Base-by-base conservation (phyloP, 2,329 filamentous ascomycete genomes). In the Colletotrichum lini region DNA sequence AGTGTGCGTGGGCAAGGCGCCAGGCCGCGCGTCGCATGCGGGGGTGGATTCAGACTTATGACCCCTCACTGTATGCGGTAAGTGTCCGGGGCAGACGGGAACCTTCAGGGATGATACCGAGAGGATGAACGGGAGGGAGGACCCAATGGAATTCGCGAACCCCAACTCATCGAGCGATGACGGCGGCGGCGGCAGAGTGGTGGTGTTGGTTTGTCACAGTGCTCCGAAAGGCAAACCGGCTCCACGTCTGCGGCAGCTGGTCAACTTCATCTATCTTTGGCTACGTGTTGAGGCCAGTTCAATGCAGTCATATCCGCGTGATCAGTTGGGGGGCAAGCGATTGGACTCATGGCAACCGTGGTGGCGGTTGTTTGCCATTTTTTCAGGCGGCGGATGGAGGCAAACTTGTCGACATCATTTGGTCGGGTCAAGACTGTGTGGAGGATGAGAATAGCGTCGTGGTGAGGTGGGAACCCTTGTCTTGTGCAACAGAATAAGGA, bases 91-190 rank as follows among this genome's bases (percentile, higher is more conserved):
- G 45, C 49, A 21, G 62, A 45, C 45, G 47, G 53, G 21, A 50
- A n/a, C 45, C n/a, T 18, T 53, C 65, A 63, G 45, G 68, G 65
- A 68, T 68, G 67, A 49, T 44, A 57, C 52, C 56, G 44, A 61
- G 50, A 59, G 58, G 45, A 58, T 58, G 65, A 40, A 67, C 26
- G 57, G 56, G 53, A 57, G 52, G 56, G 53, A 57, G 40, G 64
- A 58, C 53, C 65, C 68, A 67, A 68, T 71, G 40, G 18, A 53
- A 58, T 45, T 23, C 12, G 68, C 57, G n/a, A 23, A 40, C n/a
- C 42, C 21, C 65, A 63, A 45, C 10, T 44, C 21, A 49, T 40
- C 30, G 47, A 49, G 42, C 47, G 67, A 71, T 45, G 68, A 52
- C 57, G 65, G 59, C 56, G 23, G 52, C 47, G 30, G 53, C 58